A percentile compares a stretch with the other conserved stretches of the same genome.
Conservation (phyloP, 768 basidiomycete species). For the Leucocoprinus birnbaumii region DNA sequence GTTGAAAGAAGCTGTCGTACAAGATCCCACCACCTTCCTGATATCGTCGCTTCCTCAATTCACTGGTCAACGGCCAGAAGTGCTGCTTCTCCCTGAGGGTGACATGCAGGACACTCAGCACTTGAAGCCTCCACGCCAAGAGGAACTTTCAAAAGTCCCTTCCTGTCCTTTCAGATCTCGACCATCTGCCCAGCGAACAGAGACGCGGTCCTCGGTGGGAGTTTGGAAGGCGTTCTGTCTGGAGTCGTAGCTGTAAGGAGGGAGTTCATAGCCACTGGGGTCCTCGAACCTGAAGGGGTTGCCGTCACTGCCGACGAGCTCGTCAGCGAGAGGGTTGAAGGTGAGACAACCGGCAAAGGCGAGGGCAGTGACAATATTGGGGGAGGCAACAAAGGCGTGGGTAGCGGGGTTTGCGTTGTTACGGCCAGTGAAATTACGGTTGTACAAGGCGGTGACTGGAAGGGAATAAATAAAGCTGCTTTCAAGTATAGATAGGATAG, state of each 20-base stretch:
- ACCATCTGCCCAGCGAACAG: slow-evolving; percentile 39
- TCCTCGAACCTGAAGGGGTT: slow-evolving; percentile 97
- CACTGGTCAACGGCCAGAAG: slow-evolving; percentile 33
- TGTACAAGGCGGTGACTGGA: slow-evolving; percentile 96
- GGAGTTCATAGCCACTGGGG: slow-evolving; percentile 89
- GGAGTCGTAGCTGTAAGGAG: slow-evolving; percentile 93
- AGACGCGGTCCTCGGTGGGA: slow-evolving; percentile 81
- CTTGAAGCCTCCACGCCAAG: not conserved
- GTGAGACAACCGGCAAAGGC: slow-evolving; percentile 90
- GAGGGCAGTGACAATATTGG: slow-evolving; percentile 95
- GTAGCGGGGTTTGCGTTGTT: slow-evolving; percentile 99
- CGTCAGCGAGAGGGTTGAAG: slow-evolving; percentile 96
- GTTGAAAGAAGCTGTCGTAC: slow-evolving; percentile 30
- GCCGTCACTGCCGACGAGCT: slow-evolving; percentile 85
- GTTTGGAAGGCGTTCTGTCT: slow-evolving; percentile 97
- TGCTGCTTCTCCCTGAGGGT: slow-evolving; percentile 27
- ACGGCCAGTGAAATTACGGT: slow-evolving; percentile 99
- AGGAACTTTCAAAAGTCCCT: not conserved
- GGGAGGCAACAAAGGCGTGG: slow-evolving; percentile 93
- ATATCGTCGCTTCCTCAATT: slow-evolving; percentile 44
- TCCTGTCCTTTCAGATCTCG: not conserved
- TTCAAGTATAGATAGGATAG: not conserved
- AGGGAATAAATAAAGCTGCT: slow-evolving; percentile 7
- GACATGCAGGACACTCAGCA: slow-evolving; percentile 17
- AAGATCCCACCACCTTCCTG: slow-evolving; percentile 30